A percentile compares a stretch with the other conserved stretches of the same genome.
Conservation (phyloP, 2,329 filamentous ascomycete species). For the Cercospora zeina region DNA sequence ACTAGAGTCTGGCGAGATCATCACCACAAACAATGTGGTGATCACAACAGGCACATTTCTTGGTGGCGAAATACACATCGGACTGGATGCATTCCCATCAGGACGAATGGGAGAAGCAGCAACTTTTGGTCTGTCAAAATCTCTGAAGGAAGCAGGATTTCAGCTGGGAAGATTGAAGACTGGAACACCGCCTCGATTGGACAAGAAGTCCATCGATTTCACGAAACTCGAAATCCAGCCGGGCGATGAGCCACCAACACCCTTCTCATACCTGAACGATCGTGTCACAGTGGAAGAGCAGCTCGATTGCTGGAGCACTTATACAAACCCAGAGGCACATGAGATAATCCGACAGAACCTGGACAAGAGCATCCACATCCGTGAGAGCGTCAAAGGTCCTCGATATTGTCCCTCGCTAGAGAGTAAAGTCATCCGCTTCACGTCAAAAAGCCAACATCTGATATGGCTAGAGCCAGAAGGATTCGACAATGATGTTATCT, state of each 20-base stretch:
- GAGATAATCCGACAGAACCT: slow-evolving; percentile 82
- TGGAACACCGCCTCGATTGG: slow-evolving; percentile 86
- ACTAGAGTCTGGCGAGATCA: slow-evolving; percentile 81
- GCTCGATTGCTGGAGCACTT: slow-evolving; percentile 80
- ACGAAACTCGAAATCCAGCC: slow-evolving; percentile 67
- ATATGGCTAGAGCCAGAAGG: slow-evolving; percentile 98
- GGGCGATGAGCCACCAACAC: slow-evolving; percentile 81
- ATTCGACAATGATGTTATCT: slow-evolving; percentile 84
- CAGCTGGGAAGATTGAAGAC: slow-evolving; percentile 89
- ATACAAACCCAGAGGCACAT: slow-evolving; percentile 82
- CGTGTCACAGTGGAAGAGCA: slow-evolving; percentile 76
- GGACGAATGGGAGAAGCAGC: slow-evolving; percentile 93
- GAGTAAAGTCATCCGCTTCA: slow-evolving; percentile 87
- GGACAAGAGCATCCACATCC: slow-evolving; percentile 94
- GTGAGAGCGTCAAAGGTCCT: slow-evolving; percentile 90
- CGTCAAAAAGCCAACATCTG: slow-evolving; percentile 76
- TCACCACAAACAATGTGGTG: slow-evolving; percentile 77
- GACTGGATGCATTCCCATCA: slow-evolving; percentile 74
- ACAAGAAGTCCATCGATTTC: slow-evolving; percentile 80
- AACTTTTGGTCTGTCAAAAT: slow-evolving; percentile 89
- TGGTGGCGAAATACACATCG: slow-evolving; percentile 95
- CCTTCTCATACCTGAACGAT: slow-evolving; percentile 88
- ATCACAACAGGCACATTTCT: slow-evolving; percentile 97
- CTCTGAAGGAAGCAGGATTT: slow-evolving; percentile 83
- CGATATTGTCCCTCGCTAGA: slow-evolving; percentile 95